Base-by-base conservation (phyloP, 306 rosid species). In the Echinosophora koreensis region DNA sequence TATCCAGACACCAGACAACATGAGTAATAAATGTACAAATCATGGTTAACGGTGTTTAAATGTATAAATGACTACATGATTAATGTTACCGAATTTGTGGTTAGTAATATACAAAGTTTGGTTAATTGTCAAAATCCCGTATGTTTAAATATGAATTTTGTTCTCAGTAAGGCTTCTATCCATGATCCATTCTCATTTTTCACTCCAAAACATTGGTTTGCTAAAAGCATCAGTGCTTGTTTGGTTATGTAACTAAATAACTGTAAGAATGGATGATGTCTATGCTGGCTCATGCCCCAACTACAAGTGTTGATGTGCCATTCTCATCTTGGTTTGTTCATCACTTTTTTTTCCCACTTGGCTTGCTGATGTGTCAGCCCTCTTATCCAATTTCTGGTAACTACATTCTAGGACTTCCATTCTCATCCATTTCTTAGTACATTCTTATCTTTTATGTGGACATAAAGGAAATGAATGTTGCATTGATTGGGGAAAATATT, bases 341-440 rank as follows among this genome's bases (percentile, higher is more conserved):
- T 50, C 3, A 35, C 2, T 15, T n/a, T 64, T 64, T 5, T 66
- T 38, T 71, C 17, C 12, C 57, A 63, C 3, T 63, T 37, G 50
- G 7, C 30, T 57, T 39, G 72, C 39, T 63, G 41, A 62, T 50
- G 50, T 42, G 28, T 41, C 34, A 17, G 3, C 42, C 18, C 46
- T 44, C 8, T 30, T 59, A 16, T 57, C 11, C 35, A 15, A 22
- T 50, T 49, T 61, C 27, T 75, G 41, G 50, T 75, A 63, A 63
- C 63, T 75, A 62, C 71, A 74, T 11, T 49, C 14, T 6, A n/a
- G 60, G 60, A 73, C 71, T 16, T 35, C 32, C 79, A 17, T 62
- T 47, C 62, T 74, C 71, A 47, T 62, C 9, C 8, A 46, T 32
- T 74, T 47, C 16, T 60, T 2, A 12, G 44, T 30, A 34, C 4